Conservation (phyloP, 1,284 basidiomycete species). For the Cystobasidiaceae sp. region DNA sequence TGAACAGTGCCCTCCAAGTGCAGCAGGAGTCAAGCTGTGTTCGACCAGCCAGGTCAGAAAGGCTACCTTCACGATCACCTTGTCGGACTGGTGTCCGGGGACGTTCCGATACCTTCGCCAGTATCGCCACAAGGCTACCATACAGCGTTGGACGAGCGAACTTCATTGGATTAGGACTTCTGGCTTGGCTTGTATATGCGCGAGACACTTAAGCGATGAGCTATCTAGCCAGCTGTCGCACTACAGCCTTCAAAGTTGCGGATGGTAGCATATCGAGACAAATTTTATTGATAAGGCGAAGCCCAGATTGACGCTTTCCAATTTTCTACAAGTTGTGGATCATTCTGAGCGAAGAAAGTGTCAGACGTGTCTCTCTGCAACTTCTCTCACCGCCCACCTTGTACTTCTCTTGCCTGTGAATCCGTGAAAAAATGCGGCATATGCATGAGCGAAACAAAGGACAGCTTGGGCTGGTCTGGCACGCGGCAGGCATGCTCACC, state of each 20-base stretch:
- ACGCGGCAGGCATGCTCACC: slow-evolving; percentile 1
- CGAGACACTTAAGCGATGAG: not conserved
- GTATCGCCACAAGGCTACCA: not conserved
- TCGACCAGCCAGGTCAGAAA: not conserved
- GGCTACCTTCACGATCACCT: not conserved
- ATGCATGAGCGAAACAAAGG: not conserved
- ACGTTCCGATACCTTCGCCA: not conserved
- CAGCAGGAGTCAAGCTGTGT: not conserved
- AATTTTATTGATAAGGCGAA: not conserved
- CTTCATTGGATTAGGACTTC: not conserved
- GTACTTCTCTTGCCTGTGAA: slow-evolving; percentile 25
- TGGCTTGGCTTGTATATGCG: not conserved
- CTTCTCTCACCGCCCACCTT: slow-evolving; percentile 3
- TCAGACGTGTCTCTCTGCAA: not conserved
- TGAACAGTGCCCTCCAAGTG: too few species aligned
- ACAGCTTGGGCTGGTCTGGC: too few species aligned
- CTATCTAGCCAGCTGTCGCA: not conserved
- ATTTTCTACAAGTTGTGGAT: slow-evolving; percentile 1
- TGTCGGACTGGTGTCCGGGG: not conserved
- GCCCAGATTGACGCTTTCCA: slow-evolving; percentile 25
- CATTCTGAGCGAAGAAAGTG: not conserved
- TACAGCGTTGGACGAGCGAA: not conserved
- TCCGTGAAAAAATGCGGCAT: not conserved
- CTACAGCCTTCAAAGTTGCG: not conserved
- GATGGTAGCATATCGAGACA: not conserved